Evolutionary conservation across 176 grass and related monocot genomes (phyloP), one percentile per base, ranked within the genome.

Genomic region (Carex pumila): DNA sequence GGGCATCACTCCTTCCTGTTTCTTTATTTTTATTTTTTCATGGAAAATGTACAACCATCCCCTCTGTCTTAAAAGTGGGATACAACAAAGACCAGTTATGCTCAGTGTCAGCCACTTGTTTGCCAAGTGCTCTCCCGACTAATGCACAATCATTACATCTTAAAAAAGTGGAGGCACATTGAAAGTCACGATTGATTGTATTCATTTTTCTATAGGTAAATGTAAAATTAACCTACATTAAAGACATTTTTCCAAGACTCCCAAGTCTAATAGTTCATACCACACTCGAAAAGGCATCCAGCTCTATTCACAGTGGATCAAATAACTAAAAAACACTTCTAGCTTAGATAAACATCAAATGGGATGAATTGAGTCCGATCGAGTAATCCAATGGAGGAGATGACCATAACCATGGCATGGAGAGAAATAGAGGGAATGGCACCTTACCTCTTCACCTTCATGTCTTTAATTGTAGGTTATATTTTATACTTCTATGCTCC

Each of bases 401-500:
- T 13, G 15, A 32, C 13, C 62, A 59, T 63, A 43, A 62, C 78
- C 32, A 82, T 65, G 80, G 80, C 59, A 81, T 12, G 34, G 57
- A 65, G 58, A 45, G 34, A 21, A 81, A 52, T 81, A 41, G 57
- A 81, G 22, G 57, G 18, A 81, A 64, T 64, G 6, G 18, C 58
- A 50, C 61, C 79, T 57, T 80, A 31, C 67, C 87, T 94, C 71
- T 68, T 70, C 32, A 62, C 67, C 58, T 84, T 87, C 6, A 8
- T 86, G 5, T 65, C 80, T 43, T 56, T 93, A 39, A 53, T 91
- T 18, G 9, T 84, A 6, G 82, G 32, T 36, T 93, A 90, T 45
- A 61, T 95, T 43, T 54, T 91, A 12, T 98, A 93, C 85, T 98
- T 95, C 83, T 93, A 91, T 80, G 65, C 83, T 30, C 92, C 95